Evolutionary conservation across 176 grass and related monocot genomes (phyloP).

Genomic region (Canna indica): DNA sequence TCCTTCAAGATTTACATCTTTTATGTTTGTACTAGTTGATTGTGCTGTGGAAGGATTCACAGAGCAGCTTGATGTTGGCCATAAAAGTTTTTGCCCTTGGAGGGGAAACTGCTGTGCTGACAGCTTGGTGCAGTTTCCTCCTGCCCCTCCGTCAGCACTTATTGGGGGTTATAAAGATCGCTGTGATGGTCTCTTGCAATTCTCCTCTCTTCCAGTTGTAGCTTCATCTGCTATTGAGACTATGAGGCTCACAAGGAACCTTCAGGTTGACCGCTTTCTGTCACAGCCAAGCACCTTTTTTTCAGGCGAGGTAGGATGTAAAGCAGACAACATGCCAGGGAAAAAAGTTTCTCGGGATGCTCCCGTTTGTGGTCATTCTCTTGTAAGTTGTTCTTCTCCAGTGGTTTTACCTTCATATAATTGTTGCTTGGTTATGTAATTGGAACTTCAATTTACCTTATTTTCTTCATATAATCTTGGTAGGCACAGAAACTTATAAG

Average conservation of each 20-base stretch:
- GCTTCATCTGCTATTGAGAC: conserved; percentile 75
- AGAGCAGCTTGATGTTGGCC: conserved; percentile 61
- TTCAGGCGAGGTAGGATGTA: conserved; percentile 58
- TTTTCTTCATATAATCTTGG: conserved; percentile 25
- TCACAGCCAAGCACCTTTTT: conserved; percentile 59
- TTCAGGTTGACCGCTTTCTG: conserved; percentile 59
- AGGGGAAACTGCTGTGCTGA: conserved; percentile 87
- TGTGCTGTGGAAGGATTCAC: conserved; percentile 65
- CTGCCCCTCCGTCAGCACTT: conserved; percentile 50
- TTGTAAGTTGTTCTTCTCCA: conserved; percentile 38
- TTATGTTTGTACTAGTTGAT: conserved; percentile 56
- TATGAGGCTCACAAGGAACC: conserved; percentile 57
- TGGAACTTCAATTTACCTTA: conserved; percentile 19
- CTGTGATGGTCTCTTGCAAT: conserved; percentile 86
- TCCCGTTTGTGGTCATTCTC: conserved; percentile 48
- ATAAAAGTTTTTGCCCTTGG: conserved; percentile 70
- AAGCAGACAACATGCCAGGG: conserved; percentile 47
- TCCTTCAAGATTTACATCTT: conserved; percentile 35
- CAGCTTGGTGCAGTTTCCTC: conserved; percentile 78
- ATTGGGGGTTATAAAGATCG: conserved; percentile 90
- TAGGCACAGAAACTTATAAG: conserved; percentile 94
- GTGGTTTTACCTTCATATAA: conserved; percentile 4
- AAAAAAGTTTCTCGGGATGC: conserved; percentile 44
- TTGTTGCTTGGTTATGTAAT: conserved; percentile 5
- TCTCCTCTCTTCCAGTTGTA: conserved; percentile 62